Conservation (phyloP, 306 rosid genomes). For the Malus sieversii region DNA sequence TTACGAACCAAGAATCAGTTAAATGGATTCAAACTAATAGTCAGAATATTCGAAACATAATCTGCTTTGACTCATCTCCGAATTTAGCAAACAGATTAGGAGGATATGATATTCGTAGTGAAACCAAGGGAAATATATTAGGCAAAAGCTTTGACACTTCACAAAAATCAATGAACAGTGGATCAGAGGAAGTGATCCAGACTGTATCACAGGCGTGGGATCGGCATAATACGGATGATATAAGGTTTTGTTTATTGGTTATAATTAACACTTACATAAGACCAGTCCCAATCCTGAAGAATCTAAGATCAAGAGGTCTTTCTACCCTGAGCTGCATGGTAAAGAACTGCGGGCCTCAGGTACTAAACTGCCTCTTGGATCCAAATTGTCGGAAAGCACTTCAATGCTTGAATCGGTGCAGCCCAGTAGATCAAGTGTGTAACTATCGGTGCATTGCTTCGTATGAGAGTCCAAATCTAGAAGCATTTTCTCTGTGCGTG, state of each 20-base stretch:
- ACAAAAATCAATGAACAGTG: conserved; percentile 21
- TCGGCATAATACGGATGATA: conserved; percentile 64
- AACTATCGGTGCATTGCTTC: conserved; percentile 77
- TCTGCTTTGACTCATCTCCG: conserved; percentile 66
- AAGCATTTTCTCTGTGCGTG: conserved; percentile 85
- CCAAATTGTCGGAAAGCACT: conserved; percentile 78
- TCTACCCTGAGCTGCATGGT: conserved; percentile 72
- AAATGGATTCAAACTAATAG: conserved; percentile 36
- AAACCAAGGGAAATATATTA: conserved; percentile 31
- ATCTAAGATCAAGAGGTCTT: conserved; percentile 78
- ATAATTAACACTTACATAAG: conserved; percentile 69
- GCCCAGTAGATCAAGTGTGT: conserved; percentile 91
- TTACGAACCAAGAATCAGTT: conserved; percentile 43
- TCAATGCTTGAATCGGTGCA: conserved; percentile 70
- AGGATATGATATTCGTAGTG: conserved; percentile 40
- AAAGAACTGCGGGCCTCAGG: conserved; percentile 73
- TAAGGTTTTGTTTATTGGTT: conserved; percentile 72
- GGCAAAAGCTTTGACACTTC: conserved; percentile 33
- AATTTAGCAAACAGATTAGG: conserved; percentile 54
- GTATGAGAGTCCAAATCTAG: conserved; percentile 59
- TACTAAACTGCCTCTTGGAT: conserved; percentile 71
- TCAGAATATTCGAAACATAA: conserved; percentile 31
- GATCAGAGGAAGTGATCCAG: conserved; percentile 44
- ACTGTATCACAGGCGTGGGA: conserved; percentile 80
- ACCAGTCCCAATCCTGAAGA: conserved; percentile 69